Percentiles rank a stretch among this genome's conserved stretches.
phyloP scores from a whole-genome alignment of 768 basidiomycete genomes.

The Podaxis sp. region DNA sequence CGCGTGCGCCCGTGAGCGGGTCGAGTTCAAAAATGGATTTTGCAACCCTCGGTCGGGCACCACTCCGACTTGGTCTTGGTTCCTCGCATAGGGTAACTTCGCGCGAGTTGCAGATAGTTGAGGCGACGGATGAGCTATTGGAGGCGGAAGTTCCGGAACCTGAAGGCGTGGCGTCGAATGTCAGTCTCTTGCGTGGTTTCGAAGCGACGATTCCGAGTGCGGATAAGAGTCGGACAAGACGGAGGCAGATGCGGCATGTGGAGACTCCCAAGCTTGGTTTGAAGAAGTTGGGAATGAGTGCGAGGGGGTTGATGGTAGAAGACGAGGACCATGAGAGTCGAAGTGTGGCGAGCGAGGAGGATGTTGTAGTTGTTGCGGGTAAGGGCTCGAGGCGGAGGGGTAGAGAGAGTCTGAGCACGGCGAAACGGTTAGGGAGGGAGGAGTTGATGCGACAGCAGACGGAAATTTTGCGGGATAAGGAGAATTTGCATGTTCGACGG shows the following conservation, averaged over 20 bases:
- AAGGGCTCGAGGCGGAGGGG: conserved; percentile 45
- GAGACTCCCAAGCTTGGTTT: conserved; percentile 73
- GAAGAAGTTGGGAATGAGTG: conserved; percentile 73
- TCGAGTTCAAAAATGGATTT: conserved; percentile 55
- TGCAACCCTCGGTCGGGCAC: conserved; percentile 75
- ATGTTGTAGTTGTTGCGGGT: conserved; percentile 57
- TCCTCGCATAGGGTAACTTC: conserved; percentile 65
- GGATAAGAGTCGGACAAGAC: conserved; percentile 67
- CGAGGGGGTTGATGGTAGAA: conserved; percentile 67
- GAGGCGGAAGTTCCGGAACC: conserved; percentile 69
- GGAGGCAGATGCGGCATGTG: conserved; percentile 77
- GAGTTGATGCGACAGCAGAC: conserved; percentile 80
- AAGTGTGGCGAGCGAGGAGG: conserved; percentile 72
- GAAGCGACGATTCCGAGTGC: conserved; percentile 93
- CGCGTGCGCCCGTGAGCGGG: conserved; percentile 28
- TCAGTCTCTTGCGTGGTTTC: conserved; percentile 87
- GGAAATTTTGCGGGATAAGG: conserved; percentile 89
- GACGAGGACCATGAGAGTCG: conserved; percentile 52
- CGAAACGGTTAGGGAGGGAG: conserved; percentile 73
- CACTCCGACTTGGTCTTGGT: conserved; percentile 61
- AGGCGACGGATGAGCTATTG: conserved; percentile 76
- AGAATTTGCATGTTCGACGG: conserved; percentile 85
- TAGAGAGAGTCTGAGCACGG: conserved; percentile 62
- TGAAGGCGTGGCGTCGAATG: conserved; percentile 62
- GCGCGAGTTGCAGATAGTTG: conserved; percentile 78